Percentiles rank a stretch among this genome's conserved stretches.
phyloP scores from a whole-genome alignment of 2,329 filamentous ascomycete genomes.

The Scolecobasidium constrictum region DNA sequence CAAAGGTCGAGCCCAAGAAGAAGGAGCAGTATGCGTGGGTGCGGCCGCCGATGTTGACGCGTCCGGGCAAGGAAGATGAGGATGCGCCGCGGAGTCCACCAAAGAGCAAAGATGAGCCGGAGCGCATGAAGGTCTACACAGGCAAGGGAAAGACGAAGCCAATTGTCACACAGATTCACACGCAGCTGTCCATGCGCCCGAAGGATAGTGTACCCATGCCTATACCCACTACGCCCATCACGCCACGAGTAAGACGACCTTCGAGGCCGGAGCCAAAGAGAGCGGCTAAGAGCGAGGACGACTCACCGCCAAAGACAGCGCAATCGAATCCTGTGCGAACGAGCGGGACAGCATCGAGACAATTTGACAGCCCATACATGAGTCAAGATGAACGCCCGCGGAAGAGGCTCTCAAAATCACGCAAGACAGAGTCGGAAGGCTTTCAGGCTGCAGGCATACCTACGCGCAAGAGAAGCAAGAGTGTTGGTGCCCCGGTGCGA shows the following conservation, averaged over 20 bases:
- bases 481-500: background rate
- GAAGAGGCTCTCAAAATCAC: background rate
- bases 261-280: background rate
- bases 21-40: constrained; percentile 36
- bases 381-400: background rate
- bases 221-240: constrained; percentile 1
- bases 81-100: constrained; percentile 1
- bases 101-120: constrained; percentile 1
- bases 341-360: background rate
- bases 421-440: background rate
- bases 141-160: constrained; percentile 1
- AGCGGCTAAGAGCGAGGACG: constrained; percentile 4
- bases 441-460: background rate
- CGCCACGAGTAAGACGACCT: constrained; percentile 2
- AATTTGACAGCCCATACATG: background rate
- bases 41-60: constrained; percentile 9
- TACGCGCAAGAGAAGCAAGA: background rate
- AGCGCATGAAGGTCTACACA: constrained; percentile 9
- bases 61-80: constrained; percentile 5
- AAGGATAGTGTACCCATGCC: background rate
- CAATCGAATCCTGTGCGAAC: background rate
- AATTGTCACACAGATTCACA: constrained; percentile 1
- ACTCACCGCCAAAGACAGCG: background rate
- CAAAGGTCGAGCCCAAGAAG: constrained; percentile 12
- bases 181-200: background rate